These are phyloP conservation scores for Candolleomyces efflorescens DNA, from an alignment of 768 basidiomycete genomes.

Conservation along the genomic window DNA sequence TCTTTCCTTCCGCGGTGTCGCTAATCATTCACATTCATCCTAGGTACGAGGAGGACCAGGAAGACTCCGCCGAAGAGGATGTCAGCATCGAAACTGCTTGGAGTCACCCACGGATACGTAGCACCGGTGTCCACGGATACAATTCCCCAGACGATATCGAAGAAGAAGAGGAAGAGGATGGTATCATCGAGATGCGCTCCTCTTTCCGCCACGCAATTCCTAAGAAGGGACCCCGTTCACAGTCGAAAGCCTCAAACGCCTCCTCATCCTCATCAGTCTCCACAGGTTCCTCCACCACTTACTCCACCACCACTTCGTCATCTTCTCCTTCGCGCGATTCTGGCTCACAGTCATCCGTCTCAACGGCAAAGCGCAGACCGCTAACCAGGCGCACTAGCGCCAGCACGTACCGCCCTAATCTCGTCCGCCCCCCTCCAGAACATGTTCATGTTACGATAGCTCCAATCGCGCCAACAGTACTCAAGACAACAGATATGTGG, in stretches of 20 bases:
- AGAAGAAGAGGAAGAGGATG: constrained; percentile 35
- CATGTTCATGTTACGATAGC: constrained; percentile 40
- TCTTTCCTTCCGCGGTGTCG: background rate
- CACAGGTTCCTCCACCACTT: constrained; percentile 18
- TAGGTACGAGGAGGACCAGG: constrained; percentile 71
- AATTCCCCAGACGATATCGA: constrained; percentile 25
- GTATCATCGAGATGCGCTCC: constrained; percentile 62
- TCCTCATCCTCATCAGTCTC: constrained; percentile 39
- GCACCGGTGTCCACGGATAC: constrained; percentile 35
- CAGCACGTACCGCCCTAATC: constrained; percentile 24
- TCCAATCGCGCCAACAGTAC: constrained; percentile 61
- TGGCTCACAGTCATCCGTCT: constrained; percentile 16
- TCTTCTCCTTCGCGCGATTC: constrained; percentile 22
- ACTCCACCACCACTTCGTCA: constrained; percentile 17
- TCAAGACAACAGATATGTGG: constrained; percentile 73
- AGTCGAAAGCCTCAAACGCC: constrained; percentile 39
- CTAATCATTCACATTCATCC: constrained; percentile 10
- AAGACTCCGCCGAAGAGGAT: constrained; percentile 52
- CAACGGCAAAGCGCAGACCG: constrained; percentile 3
- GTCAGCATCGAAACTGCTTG: constrained; percentile 22
- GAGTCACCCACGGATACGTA: constrained; percentile 19
- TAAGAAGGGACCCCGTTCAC: constrained; percentile 30
- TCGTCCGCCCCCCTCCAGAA: constrained; percentile 19
- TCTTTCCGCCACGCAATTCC: constrained; percentile 17
- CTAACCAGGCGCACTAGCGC: constrained; percentile 12